These are phyloP conservation scores for Curvularia spicifera DNA, from an alignment of 2,329 filamentous ascomycete genomes.

Conservation along the genomic window DNA sequence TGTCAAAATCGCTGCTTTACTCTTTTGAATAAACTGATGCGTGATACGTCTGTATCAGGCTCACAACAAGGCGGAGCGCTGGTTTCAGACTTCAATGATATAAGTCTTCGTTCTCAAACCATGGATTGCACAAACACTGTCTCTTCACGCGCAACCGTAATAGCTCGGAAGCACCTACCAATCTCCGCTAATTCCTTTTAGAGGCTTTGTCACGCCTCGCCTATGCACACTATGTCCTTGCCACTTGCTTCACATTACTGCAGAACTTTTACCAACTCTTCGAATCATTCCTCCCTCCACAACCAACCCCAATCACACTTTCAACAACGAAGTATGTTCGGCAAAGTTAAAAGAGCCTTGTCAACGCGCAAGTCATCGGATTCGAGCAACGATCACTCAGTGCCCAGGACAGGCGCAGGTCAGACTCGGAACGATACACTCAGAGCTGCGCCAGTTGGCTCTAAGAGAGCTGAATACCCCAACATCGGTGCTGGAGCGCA, in stretches of 20 bases:
- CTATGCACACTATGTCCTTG: slow-evolving; percentile 22
- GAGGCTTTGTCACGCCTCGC: slow-evolving; percentile 4
- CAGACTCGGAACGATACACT: slow-evolving; percentile 4
- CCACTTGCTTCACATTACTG: slow-evolving; percentile 15
- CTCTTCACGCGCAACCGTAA: not conserved
- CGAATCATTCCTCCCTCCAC: slow-evolving; percentile 4
- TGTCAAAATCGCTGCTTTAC: not conserved
- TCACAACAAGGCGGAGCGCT: not conserved
- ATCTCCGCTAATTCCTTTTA: not conserved
- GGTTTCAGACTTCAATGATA: not conserved
- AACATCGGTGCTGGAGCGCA: slow-evolving; percentile 28
- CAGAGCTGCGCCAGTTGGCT: slow-evolving; percentile 9
- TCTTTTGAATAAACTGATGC: not conserved
- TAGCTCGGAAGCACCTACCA: not conserved
- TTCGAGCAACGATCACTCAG: slow-evolving; percentile 11
- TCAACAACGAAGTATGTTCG: slow-evolving; percentile 18
- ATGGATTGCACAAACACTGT: not conserved
- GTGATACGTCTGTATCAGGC: not conserved
- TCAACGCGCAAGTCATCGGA: slow-evolving; percentile 21
- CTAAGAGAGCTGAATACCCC: slow-evolving; percentile 19
- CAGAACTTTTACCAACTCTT: slow-evolving; percentile 6
- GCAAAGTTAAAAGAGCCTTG: slow-evolving; percentile 24
- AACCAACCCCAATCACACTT: slow-evolving; percentile 8
- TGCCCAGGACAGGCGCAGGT: slow-evolving; percentile 9
- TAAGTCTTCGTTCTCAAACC: not conserved